phyloP scores from a whole-genome alignment of 1,284 basidiomycete genomes.

The Cryptococcus sp. region DNA sequence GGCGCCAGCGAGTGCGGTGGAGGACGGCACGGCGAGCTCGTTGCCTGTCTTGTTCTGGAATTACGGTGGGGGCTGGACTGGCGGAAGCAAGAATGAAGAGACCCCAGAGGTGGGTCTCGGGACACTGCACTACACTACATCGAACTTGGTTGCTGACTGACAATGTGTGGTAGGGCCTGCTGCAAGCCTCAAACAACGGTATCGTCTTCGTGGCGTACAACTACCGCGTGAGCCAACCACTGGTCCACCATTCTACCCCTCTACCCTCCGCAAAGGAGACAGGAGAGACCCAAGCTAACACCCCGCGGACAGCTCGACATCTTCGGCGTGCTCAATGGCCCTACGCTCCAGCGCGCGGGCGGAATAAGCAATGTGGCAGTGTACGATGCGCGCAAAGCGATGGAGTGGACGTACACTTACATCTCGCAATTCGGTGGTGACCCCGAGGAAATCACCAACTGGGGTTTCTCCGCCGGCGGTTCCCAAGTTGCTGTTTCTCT shows the following conservation, averaged over 20 bases:
- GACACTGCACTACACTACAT: no score
- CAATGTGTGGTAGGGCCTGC: constrained; percentile 17
- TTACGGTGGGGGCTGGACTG: constrained; percentile 33
- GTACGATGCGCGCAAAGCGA: constrained; percentile 46
- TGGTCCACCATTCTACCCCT: constrained; percentile 56
- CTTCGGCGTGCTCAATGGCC: constrained; percentile 11
- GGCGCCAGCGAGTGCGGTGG: constrained; percentile 18
- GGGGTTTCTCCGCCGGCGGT: constrained; percentile 64
- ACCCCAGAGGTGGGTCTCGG: constrained; percentile 3
- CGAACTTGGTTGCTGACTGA: background rate
- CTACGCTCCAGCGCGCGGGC: constrained; percentile 37
- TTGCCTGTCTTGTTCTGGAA: constrained; percentile 44
- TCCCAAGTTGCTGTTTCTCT: constrained; percentile 7
- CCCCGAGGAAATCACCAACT: constrained; percentile 50
- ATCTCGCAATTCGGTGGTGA: constrained; percentile 48
- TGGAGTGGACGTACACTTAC: constrained; percentile 44
- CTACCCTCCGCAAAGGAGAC: constrained; percentile 30
- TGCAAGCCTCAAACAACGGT: constrained; percentile 47
- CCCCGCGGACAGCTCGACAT: constrained; percentile 28
- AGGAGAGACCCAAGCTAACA: constrained; percentile 26
- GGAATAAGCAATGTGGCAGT: constrained; percentile 60
- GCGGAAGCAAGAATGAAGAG: constrained; percentile 9
- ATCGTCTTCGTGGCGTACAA: constrained; percentile 63
- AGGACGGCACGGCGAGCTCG: constrained; percentile 13
- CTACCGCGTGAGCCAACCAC: constrained; percentile 54